A percentile compares a stretch with the other conserved stretches of the same genome.
Conservation (phyloP, 768 basidiomycete species). For the Steccherinum ochraceum region DNA sequence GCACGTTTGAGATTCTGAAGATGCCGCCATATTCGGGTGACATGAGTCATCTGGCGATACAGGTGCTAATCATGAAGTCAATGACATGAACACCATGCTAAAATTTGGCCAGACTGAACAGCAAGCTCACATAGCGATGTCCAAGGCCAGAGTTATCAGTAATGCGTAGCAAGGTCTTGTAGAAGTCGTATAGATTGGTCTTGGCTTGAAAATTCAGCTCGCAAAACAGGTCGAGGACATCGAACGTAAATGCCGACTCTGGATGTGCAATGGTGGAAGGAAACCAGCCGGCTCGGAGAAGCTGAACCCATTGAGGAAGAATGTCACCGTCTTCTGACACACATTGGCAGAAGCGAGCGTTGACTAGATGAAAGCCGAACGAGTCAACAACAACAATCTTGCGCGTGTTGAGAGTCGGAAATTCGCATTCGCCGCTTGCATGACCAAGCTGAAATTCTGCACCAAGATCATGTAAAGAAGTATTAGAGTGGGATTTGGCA, state of each 20-base stretch:
- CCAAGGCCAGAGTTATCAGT: neutral
- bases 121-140: neutral
- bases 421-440: constrained; percentile 8
- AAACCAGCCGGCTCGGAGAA: constrained; percentile 5
- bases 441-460: constrained; percentile 25
- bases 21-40: neutral
- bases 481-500: neutral
- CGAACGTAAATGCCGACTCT: neutral
- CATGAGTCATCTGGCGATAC: neutral
- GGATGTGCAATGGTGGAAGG: neutral
- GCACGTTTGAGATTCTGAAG: neutral
- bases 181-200: constrained; percentile 4
- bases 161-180: neutral
- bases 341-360: constrained; percentile 21
- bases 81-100: neutral
- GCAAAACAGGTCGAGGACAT: constrained; percentile 3
- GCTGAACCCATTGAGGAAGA: constrained; percentile 11
- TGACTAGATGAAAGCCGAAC: constrained; percentile 20
- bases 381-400: neutral
- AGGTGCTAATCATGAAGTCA: neutral
- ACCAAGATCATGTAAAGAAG: constrained; percentile 14
- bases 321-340: neutral
- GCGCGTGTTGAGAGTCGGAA: neutral
- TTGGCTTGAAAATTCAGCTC: constrained; percentile 5
- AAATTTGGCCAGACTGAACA: neutral